Base-by-base conservation (phyloP, 2,329 filamentous ascomycete species). In the Coleophoma eucalyptorum region DNA sequence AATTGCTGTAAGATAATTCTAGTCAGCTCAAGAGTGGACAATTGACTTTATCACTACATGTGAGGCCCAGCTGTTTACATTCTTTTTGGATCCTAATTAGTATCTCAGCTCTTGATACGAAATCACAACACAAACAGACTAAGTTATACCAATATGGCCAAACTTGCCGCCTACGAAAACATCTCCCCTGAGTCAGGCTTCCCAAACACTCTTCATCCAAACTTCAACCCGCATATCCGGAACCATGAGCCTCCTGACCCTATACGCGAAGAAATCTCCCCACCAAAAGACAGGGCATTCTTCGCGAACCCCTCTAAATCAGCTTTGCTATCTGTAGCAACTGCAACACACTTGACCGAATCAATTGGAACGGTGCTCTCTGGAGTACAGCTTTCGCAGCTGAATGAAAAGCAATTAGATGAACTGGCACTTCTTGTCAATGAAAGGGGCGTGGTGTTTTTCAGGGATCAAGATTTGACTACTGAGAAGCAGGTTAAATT, bases 401-500 rank as follows among this genome's bases (percentile, higher is more conserved):
- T 63, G 32, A 51, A 52, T 45, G 42, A 47, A 6, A 26, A 58
- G 46, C 62, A 65, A 43, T 50, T 58, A 38, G 61, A 65, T 52
- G 63, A 65, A 47, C 52, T 65, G 11, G 63, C 62, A 6, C 48
- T 55, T n/a, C 54, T 64, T 4, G 61, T 63, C 31, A 59, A 60
- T 64, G 70, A 63, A 55, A 50, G 64, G 19, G 56, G 56, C 16
- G 55, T 91, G 5, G 86, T 89, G 13, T 76, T 77, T 56, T 77
- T 76, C 58, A 67, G 72, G 8, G 65, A 69, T 46, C 75, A 77
- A 52, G 72, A 77, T 58, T 65, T 78, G 40, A 70, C 65, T 38
- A 75, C 71, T 0, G 69, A 74, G 31, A 56, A 61, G 11, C 72
- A 77, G 46, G 71, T 72, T 3, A 62, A 67, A 43, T 57, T 78